A percentile compares a stretch with the other conserved stretches of the same genome.
These are phyloP conservation scores for Solanum rostratum DNA, from an alignment of 257 asterid genomes.

Conservation along the genomic window DNA sequence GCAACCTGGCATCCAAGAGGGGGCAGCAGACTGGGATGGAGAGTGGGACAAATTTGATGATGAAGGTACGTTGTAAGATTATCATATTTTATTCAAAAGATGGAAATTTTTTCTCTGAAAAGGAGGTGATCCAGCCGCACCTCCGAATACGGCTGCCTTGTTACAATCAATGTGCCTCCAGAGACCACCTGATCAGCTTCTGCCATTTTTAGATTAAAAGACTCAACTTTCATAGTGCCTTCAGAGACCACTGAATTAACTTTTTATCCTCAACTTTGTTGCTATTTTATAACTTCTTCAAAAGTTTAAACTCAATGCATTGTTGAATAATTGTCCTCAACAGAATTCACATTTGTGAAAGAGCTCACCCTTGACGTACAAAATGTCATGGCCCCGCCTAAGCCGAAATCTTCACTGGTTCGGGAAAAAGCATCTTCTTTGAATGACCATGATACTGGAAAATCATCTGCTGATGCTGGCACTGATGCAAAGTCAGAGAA, in stretches of 20 bases:
- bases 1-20: conserved; percentile 88
- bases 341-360: conserved; percentile 70
- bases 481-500: conserved; percentile 30
- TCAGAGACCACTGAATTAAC: neutral
- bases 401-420: conserved; percentile 48
- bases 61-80: conserved; percentile 46
- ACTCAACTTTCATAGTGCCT: neutral
- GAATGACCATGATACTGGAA: conserved; percentile 18
- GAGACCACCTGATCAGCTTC: neutral
- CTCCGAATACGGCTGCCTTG: neutral
- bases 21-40: conserved; percentile 98
- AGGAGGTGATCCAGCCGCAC: neutral
- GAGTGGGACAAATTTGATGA: conserved; percentile 91
- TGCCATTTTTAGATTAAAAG: neutral
- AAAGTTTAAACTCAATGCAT: neutral
- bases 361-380: conserved; percentile 90
- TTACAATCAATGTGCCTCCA: neutral
- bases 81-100: neutral
- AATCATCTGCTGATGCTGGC: conserved; percentile 38
- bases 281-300: neutral
- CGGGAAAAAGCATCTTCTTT: conserved; percentile 42
- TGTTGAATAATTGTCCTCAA: conserved; percentile 2
- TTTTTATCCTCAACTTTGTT: neutral
- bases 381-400: conserved; percentile 77
- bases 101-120: neutral